These are phyloP conservation scores for Xylaria curta DNA, from an alignment of 495 filamentous ascomycete genomes.

Conservation along the genomic window DNA sequence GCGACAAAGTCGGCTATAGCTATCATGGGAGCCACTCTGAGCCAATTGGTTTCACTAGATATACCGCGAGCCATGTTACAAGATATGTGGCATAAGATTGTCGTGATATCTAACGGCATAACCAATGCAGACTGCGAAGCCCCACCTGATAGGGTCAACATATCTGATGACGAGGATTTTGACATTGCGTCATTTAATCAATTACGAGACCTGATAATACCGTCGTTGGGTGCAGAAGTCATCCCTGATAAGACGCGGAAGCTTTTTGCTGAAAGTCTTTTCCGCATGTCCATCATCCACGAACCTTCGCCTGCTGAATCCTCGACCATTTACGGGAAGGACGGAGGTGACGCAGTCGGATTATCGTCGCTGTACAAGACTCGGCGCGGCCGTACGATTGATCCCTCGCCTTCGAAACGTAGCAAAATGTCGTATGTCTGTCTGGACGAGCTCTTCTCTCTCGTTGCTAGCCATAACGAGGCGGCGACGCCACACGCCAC, in stretches of 20 bases:
- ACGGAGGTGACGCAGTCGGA: constrained; percentile 42
- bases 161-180: constrained; percentile 71
- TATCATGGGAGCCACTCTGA: constrained; percentile 71
- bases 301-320: constrained; percentile 68
- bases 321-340: constrained; percentile 48
- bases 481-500: constrained; percentile 37
- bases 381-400: constrained; percentile 73
- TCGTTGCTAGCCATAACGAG: constrained; percentile 61
- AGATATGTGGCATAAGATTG: constrained; percentile 64
- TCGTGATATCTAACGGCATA: constrained; percentile 65
- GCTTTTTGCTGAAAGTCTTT: constrained; percentile 78
- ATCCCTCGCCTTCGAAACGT: constrained; percentile 67
- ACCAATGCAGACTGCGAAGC: constrained; percentile 60
- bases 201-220: constrained; percentile 74
- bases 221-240: constrained; percentile 67
- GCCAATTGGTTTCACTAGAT: constrained; percentile 63
- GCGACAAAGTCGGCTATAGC: constrained; percentile 73
- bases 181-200: constrained; percentile 77
- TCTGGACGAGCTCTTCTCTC: constrained; percentile 78
- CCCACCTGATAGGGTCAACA: constrained; percentile 49
- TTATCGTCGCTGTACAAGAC: constrained; percentile 68
- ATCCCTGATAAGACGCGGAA: constrained; percentile 71
- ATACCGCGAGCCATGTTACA: constrained; percentile 53
- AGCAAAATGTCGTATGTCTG: constrained; percentile 78
- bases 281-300: constrained; percentile 84